Evolutionary conservation across 129 eudicot species (phyloP), one percentile per base, ranked within the genome.

Genomic region (Smallanthus sonchifolius): DNA sequence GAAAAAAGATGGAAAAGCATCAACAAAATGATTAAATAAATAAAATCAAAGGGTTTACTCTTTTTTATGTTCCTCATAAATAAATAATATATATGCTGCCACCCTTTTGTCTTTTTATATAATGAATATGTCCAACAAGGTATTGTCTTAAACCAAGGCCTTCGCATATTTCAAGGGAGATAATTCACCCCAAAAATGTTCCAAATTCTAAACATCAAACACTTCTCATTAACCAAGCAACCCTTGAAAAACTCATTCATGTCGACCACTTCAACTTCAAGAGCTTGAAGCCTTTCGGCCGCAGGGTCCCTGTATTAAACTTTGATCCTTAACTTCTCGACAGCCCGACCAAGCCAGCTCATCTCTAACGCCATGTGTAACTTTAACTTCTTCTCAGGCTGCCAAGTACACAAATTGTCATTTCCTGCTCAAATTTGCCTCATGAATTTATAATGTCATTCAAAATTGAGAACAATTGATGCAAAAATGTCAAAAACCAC

Each of bases 351-450:
- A 35, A 19, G 67, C 65, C 72, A 30, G 68, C 63, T 38, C 42
- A 38, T 64, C 84, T 39, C 47, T 24, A 24, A 24, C 9, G 13
- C 72, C 30, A 5, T 47, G 11, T 14, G 34, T 42, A 40, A 28
- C 70, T 20, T 69, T 42, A 40, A 28, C 70, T 20, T 69, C 70
- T 89, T 87, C 82, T 92, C 90, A 87, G 95, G 94, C 91, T 86
- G 96, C 85, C 73, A 85, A 67, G 86, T 64, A 76, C 75, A 88
- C 86, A 85, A 82, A 84, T 77, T 86, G 79, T 83, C 93, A 83
- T 77, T 89, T 81, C 89, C 91, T 81, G 91, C 78, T 83, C 84
- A 90, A 83, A 63, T 16, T 64, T 37, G 30, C 65, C 76, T 70
- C 80, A 77, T 77, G 56, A 82, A 87, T 65, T 15, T 66, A 24